Evolutionary conservation across 192 early-diverging fungal genomes (phyloP).

Genomic region (Glomus cerebriforme): DNA sequence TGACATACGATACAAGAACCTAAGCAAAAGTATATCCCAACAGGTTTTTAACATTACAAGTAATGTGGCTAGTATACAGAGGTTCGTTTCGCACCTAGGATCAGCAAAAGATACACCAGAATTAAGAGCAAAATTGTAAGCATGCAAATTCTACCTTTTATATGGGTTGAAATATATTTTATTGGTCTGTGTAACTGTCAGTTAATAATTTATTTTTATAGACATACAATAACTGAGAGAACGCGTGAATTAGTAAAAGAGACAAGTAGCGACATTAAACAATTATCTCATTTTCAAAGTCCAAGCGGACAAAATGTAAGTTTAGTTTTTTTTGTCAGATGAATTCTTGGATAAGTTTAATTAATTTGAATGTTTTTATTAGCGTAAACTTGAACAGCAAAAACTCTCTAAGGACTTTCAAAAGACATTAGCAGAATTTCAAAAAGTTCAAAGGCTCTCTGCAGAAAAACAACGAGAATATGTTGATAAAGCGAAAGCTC

Average conservation of each 20-base stretch:
- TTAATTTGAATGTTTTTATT: background rate
- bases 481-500: conserved; percentile 73
- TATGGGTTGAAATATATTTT: background rate
- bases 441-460: conserved; percentile 78
- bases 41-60: conserved; percentile 48
- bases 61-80: conserved; percentile 82
- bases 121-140: conserved; percentile 73
- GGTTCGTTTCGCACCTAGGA: conserved; percentile 74
- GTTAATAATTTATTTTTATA: conserved; percentile 30
- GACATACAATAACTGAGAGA: conserved; percentile 76
- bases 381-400: conserved; percentile 85
- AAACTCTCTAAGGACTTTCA: conserved; percentile 96
- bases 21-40: conserved; percentile 10
- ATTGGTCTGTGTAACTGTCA: conserved; percentile 9
- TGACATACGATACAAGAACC: background rate
- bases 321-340: background rate
- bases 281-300: conserved; percentile 60
- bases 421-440: conserved; percentile 87
- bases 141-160: background rate
- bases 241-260: conserved; percentile 81
- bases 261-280: conserved; percentile 78
- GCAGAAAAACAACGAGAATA: conserved; percentile 84
- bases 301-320: conserved; percentile 41
- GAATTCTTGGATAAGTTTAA: background rate
- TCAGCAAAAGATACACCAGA: conserved; percentile 76